Base-by-base conservation (phyloP, 306 rosid genomes). In the Lathyrus sativus region DNA sequence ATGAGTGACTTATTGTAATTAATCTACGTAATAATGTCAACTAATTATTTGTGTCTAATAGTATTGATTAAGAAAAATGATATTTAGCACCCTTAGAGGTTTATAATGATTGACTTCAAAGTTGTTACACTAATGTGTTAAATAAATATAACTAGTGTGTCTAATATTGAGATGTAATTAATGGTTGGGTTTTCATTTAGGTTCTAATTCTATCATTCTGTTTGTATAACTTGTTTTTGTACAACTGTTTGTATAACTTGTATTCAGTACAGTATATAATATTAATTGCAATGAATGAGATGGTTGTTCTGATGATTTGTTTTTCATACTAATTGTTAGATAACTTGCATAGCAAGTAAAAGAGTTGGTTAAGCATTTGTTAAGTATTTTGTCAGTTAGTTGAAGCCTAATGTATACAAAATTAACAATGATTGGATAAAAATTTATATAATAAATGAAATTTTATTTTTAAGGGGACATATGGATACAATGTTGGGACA, bases 121-220 rank as follows among this genome's bases (percentile, higher is more conserved):
- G 65, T 59, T 61, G 8, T 35, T 57, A 54, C 33, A 66, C 54
- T 54, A 62, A 19, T 62, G 18, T 54, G 72, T 48, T 54, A 73
- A 69, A 56, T 60, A 68, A 69, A 70, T 6, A 59, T 14, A 15
- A 6, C 61, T 33, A 4, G 65, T 77, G 53, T 58, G 64, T 59
- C 29, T 50, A 15, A 43, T 54, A 15, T 26, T 69, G 44, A 68
- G 50, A 50, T 58, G 77, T 37, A 50, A 71, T 60, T 35, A 56
- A 50, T 58, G 73, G 48, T 69, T 77, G 77, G 24, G 15, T 66
- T 73, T 38, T 80, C 78, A 28, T 68, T 76, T 79, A 69, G 62
- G 79, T 72, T 54, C 11, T 72, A 46, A 72, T 60, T 51, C 64
- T 31, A 59, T 59, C 49, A 65, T 45, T 61, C 44, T 50, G 28